These are phyloP conservation scores for Teratosphaeria viscida DNA, from an alignment of 2,329 filamentous ascomycete species.

Conservation along the genomic window DNA sequence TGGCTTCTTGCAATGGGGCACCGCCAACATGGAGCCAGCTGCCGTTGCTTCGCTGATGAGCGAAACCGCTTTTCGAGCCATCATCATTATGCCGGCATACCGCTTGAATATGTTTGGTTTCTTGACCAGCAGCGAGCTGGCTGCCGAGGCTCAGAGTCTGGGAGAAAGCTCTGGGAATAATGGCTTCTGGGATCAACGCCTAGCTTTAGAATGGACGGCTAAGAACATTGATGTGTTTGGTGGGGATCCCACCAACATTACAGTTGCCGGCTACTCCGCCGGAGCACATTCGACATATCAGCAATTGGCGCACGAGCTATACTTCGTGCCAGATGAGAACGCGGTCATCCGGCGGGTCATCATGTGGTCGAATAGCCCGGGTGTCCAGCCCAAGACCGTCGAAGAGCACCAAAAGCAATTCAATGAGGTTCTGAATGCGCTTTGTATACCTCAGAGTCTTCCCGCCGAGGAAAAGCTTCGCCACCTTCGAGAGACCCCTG, in stretches of 20 bases:
- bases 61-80: conserved; percentile 39
- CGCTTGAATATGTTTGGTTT: conserved; percentile 48
- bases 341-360: conserved; percentile 41
- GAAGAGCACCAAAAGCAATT: conserved; percentile 42
- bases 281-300: conserved; percentile 48
- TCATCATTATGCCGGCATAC: conserved; percentile 47
- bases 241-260: conserved; percentile 41
- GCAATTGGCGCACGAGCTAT: conserved; percentile 47
- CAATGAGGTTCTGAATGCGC: conserved; percentile 36
- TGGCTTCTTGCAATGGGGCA: conserved; percentile 48
- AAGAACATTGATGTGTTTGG: conserved; percentile 43
- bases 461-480: conserved; percentile 35
- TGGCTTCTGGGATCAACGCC: conserved; percentile 48
- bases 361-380: conserved; percentile 47
- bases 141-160: conserved; percentile 29
- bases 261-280: conserved; percentile 46
- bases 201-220: conserved; percentile 46
- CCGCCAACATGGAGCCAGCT: conserved; percentile 33
- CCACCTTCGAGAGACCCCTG: conserved; percentile 32
- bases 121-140: conserved; percentile 40
- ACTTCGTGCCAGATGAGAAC: conserved; percentile 33
- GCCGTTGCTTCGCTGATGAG: conserved; percentile 37
- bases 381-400: conserved; percentile 42
- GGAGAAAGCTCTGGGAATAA: conserved; percentile 37
- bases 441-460: conserved; percentile 34